These are phyloP conservation scores for Beta macrorhiza DNA, from an alignment of 179 eudicot species.

Conservation along the genomic window DNA sequence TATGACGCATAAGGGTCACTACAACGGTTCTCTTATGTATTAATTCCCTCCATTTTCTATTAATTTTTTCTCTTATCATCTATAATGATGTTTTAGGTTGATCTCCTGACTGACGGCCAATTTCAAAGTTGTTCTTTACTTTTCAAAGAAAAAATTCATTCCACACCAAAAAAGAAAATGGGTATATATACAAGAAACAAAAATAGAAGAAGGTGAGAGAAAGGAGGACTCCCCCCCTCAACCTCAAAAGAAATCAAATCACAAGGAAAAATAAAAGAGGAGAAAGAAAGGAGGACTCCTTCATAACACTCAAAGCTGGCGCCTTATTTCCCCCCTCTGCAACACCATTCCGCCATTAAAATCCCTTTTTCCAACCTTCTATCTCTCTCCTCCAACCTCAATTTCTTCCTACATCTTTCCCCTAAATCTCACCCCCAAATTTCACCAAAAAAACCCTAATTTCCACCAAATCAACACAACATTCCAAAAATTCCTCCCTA, in stretches of 20 bases:
- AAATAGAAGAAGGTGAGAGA: too few species aligned
- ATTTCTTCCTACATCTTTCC: not conserved
- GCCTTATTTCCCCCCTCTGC: constrained; percentile 15
- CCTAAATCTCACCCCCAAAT: not conserved
- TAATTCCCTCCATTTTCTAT: too few species aligned
- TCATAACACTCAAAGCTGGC: constrained; percentile 26
- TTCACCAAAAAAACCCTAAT: not conserved
- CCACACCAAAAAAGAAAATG: too few species aligned
- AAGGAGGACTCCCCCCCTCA: too few species aligned
- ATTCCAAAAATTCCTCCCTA: not conserved
- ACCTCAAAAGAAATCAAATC: not conserved
- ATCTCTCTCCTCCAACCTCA: constrained; percentile 29
- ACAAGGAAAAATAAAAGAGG: not conserved
- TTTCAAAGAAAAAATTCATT: too few species aligned
- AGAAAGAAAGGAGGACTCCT: not conserved
- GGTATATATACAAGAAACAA: too few species aligned
- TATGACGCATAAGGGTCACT: too few species aligned
- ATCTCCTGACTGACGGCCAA: too few species aligned
- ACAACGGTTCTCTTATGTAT: too few species aligned
- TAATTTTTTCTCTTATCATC: too few species aligned
- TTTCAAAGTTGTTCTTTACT: too few species aligned
- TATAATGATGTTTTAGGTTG: too few species aligned
- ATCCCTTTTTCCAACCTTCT: not conserved
- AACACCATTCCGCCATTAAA: constrained; percentile 13
- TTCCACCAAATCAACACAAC: not conserved